phyloP scores from a whole-genome alignment of 495 filamentous ascomycete species.

The Hypoxylon lenormandii region DNA sequence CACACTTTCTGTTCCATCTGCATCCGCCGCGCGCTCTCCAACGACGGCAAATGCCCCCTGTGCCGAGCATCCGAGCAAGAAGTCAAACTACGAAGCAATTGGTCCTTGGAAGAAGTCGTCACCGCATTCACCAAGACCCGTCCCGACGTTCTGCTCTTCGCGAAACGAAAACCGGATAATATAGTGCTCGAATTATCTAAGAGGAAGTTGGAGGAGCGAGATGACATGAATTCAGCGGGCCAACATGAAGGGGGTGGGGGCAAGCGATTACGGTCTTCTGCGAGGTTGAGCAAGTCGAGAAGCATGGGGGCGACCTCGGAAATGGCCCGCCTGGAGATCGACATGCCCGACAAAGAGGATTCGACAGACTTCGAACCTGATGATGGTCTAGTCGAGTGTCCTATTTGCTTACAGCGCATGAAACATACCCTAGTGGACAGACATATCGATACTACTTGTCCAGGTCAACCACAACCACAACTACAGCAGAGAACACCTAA shows the following conservation, averaged over 20 bases:
- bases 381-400: constrained; percentile 83
- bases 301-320: constrained; percentile 52
- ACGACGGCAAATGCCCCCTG: constrained; percentile 85
- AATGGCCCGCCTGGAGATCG: constrained; percentile 53
- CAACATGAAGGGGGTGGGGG: constrained; percentile 48
- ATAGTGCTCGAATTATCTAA: constrained; percentile 52
- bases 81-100: constrained; percentile 83
- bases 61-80: constrained; percentile 84
- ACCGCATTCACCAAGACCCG: constrained; percentile 77
- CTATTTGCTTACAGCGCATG: constrained; percentile 81
- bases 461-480: constrained; percentile 56
- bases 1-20: constrained; percentile 98
- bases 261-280: constrained; percentile 62
- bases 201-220: constrained; percentile 62
- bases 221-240: constrained; percentile 33
- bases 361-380: constrained; percentile 60
- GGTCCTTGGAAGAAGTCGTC: constrained; percentile 84
- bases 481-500: constrained; percentile 39
- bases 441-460: constrained; percentile 78
- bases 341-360: constrained; percentile 49
- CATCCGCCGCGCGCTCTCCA: constrained; percentile 83
- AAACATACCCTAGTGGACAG: constrained; percentile 76
- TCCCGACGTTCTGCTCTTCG: constrained; percentile 70
- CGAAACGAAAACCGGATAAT: constrained; percentile 54
- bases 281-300: constrained; percentile 57